Evolutionary conservation across 1,284 basidiomycete species (phyloP), one percentile per base, ranked within the genome.

Genomic region (Takashimella tepidaria): DNA sequence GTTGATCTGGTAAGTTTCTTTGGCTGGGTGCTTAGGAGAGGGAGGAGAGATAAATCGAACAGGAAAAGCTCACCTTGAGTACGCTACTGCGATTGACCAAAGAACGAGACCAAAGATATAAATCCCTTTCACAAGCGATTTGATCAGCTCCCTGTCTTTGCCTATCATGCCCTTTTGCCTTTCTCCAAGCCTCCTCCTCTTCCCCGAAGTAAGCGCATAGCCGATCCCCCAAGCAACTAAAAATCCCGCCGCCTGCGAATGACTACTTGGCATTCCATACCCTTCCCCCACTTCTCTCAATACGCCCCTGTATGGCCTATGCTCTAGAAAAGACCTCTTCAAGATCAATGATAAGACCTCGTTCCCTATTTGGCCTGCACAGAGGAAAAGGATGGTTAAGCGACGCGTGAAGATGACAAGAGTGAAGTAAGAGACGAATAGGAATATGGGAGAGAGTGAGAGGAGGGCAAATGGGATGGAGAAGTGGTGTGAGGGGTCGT

Each of bases 381-480:
- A 64, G 3, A 76, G 66, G n/a, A 71, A 55, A 6, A 66, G 41
- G 31, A 72, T 61, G 3, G 67, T 66, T 2, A 76, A 47, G 0
- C 69, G 65, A 1, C 74, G 64, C 5, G 63, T 68, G 55, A 73
- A 70, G 49, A 76, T 55, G 26, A 72, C 46, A 13, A 76, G 60
- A 5, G 71, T 67, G 41, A 73, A 69, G 60, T 76, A 76, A 3
- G 74, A 68, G 26, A 74, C 73, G 57, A 76, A 76, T 26, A 76
- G 67, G 63, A 76, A 76, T 54, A 76, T 73, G 1, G 74, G 74
- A 5, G 69, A 68, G 20, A 76, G 63, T 16, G 68, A 69, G 19
- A 74, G 60, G 47, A 76, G 66, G 5, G 73, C 73, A 13, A 76
- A 59, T 3, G 72, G 73, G 41, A 72, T 61, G 16, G 70, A 71